Evolutionary conservation across 225 moss, liverwort and hornwort genomes (phyloP), one percentile per base, ranked within the genome.

Genomic region (Asterella californica): DNA sequence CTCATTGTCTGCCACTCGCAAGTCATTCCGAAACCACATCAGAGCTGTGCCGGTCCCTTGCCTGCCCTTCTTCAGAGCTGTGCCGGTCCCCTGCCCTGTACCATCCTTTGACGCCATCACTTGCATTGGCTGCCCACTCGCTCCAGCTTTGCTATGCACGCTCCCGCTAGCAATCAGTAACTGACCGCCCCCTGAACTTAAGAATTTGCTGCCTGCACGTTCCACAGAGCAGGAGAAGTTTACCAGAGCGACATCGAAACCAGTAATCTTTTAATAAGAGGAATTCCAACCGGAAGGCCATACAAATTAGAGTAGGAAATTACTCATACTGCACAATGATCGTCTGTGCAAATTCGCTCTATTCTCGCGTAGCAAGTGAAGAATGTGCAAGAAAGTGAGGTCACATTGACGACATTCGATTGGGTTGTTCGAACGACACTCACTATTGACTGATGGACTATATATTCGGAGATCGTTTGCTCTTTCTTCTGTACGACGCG

Each of bases 11-110:
- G 91, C 83, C 33, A 95, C 81, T 47, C 99, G 91, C 74, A 99
- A 85, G 72, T 99, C 99, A 70, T 99, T 99, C 80, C 99, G 83
- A 62, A 99, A 94, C 99, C 99, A 99, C n/a, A 94, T 92, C 11
- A 95, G 79, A 27, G 93, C 86, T 11, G 83, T 84, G 60, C 89
- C 88, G 17, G 24, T 82, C 27, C 86, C 89, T 70, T 79, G 78
- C 36, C 85, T 83, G 49, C 67, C 72, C 78, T 68, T 79, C 74
- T 74, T 53, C 11, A 95, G 79, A 27, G 93, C 86, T 11, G 83
- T 84, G 60, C 89, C 88, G 17, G 24, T 82, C 27, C 86, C 89
- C 67, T 78, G 69, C 30, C 65, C 76, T 29, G 19, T 18, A n/a
- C 52, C 64, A 27, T 81, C 75, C n/a, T 71, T 84, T n/a, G 78